Evolutionary conservation across 192 early-diverging fungal genomes (phyloP).

Genomic region (Mortierella claussenii): DNA sequence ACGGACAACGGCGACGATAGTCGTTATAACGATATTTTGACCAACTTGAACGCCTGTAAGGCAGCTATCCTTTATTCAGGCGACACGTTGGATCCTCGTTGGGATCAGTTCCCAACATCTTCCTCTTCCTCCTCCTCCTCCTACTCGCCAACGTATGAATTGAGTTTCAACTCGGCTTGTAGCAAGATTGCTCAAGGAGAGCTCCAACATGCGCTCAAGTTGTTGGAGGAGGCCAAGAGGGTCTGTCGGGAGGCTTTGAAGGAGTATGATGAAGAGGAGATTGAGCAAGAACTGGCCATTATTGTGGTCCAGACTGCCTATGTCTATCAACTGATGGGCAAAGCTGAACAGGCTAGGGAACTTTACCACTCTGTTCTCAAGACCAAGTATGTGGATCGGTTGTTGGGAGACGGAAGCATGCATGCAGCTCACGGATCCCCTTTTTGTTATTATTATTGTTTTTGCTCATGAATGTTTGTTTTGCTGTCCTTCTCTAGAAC

Average conservation of each 20-base stretch:
- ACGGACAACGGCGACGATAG: constrained; percentile 48
- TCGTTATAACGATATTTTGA: constrained; percentile 63
- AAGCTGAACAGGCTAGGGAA: constrained; percentile 60
- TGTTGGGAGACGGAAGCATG: no score
- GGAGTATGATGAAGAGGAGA: constrained; percentile 70
- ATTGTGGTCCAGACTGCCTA: constrained; percentile 74
- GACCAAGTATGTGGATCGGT: constrained; percentile 54
- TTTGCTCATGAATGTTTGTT: background rate
- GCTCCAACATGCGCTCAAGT: constrained; percentile 59
- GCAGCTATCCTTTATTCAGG: constrained; percentile 58
- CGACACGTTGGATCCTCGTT: constrained; percentile 30
- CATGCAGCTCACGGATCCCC: background rate
- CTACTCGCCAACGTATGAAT: constrained; percentile 64
- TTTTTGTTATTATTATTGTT: background rate
- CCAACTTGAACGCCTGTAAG: constrained; percentile 64
- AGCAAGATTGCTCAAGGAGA: constrained; percentile 63
- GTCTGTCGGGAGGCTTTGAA: constrained; percentile 62
- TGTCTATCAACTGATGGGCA: constrained; percentile 71
- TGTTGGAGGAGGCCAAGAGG: constrained; percentile 64
- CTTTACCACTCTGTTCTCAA: constrained; percentile 69
- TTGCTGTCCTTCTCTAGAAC: constrained; percentile 30
- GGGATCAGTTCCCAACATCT: background rate
- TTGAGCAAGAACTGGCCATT: constrained; percentile 71
- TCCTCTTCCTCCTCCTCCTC: background rate
- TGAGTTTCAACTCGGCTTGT: constrained; percentile 76